Base-by-base conservation (phyloP, 495 filamentous ascomycete genomes). In the Podospora didyma region DNA sequence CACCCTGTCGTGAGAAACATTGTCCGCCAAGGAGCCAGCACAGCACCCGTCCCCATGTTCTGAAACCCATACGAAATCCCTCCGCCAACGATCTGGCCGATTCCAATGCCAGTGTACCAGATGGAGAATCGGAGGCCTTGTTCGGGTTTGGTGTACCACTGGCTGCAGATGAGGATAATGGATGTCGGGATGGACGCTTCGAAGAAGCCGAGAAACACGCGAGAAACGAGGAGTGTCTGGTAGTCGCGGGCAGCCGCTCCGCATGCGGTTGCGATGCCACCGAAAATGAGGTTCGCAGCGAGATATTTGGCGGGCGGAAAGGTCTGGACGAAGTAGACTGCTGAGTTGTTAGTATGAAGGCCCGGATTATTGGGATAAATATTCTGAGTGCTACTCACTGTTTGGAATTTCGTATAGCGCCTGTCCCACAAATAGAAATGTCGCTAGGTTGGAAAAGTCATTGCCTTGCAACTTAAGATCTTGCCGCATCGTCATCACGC, bases 61-160 rank as follows among this genome's bases (percentile, higher is more conserved):
- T 88, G 85, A 56, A 83, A 84, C 16, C 69, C 84, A 54, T 73
- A 87, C 2, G 82, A 86, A 31, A 86, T 69, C 21, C 84, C 53
- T 1, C 84, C 85, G 4, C 85, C 85, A 39, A 86, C 31, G 20
- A 87, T 85, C 67, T 85, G 85, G 14, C 81, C 83, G 19, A 79
- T 56, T 1, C 85, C 85, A 7, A 86, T 68, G 23, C 85, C 84
- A 34, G 73, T 75, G 63, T 84, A 87, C 85, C 85, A 88, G 60
- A 86, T 71, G 21, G 73, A 79, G 58, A 84, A 86, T 16, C 85
- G 77, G 1, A 81, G 81, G 2, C 80, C 79, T 41, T 79, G 75
- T 60, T 87, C 83, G 1, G 77, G 76, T 47, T 82, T 80, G 20
- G 81, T 87, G 60, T 87, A 88, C 82, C 82, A 88, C 60, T 68